Conservation (phyloP, 495 filamentous ascomycete species). For the Penicillium bovifimosum region DNA sequence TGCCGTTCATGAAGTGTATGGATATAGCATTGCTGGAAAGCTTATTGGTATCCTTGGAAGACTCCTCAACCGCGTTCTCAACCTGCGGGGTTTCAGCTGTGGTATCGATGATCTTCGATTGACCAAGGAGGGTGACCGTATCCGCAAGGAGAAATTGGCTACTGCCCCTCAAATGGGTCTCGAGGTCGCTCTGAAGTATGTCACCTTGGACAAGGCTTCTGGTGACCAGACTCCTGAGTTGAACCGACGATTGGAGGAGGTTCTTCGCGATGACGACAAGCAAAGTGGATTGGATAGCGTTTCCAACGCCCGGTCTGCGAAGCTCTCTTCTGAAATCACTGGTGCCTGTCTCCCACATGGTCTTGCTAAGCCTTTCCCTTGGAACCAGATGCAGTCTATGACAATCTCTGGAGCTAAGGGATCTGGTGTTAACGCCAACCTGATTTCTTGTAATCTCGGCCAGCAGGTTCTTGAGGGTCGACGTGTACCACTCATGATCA, state of each 20-base stretch:
- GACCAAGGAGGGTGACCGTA: conserved; percentile 71
- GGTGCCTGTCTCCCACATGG: conserved; percentile 70
- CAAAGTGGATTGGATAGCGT: conserved; percentile 81
- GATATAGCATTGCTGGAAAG: conserved; percentile 76
- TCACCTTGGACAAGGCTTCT: conserved; percentile 67
- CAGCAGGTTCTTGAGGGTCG: conserved; percentile 96
- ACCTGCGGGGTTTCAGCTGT: conserved; percentile 93
- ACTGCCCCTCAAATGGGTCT: conserved; percentile 69
- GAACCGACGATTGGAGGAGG: conserved; percentile 73
- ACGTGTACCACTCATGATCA: conserved; percentile 94
- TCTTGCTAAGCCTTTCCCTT: conserved; percentile 86
- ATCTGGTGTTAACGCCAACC: conserved; percentile 84
- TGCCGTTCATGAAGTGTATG: conserved; percentile 88
- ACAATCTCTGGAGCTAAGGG: conserved; percentile 96
- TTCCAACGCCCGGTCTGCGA: conserved; percentile 63
- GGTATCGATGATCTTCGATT: conserved; percentile 94
- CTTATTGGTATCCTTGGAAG: conserved; percentile 84
- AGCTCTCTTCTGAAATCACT: conserved; percentile 76
- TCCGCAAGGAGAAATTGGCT: conserved; percentile 62
- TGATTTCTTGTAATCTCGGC: conserved; percentile 95
- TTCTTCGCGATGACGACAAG: conserved; percentile 84
- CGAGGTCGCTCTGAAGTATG: conserved; percentile 82
- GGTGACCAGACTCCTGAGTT: conserved; percentile 63
- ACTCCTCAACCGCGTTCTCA: conserved; percentile 80
- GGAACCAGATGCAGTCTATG: conserved; percentile 99